Conservation (phyloP, 306 rosid genomes). For the Sindora glabra region DNA sequence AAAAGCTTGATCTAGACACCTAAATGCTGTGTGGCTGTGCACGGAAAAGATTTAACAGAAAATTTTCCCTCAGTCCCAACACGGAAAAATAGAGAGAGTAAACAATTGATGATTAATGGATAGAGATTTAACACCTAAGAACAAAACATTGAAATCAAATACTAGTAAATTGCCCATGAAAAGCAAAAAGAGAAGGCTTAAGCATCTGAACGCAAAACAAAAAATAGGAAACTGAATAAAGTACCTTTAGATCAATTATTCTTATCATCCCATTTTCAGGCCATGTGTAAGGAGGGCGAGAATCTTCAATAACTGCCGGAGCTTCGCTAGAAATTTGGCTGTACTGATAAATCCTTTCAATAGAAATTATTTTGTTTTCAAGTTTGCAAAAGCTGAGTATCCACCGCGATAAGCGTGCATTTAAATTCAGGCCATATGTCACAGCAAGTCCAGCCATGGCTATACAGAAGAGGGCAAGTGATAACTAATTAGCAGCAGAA, state of each 20-base stretch:
- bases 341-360: conserved; percentile 93
- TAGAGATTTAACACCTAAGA: not conserved
- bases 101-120: not conserved
- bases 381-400: conserved; percentile 98
- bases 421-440: conserved; percentile 82
- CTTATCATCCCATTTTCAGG: conserved; percentile 78
- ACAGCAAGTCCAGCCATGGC: conserved; percentile 99
- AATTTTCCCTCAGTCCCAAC: not conserved
- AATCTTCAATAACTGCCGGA: conserved; percentile 56
- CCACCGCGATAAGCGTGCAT: conserved; percentile 85
- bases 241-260: conserved; percentile 69
- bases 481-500: conserved; percentile 11
- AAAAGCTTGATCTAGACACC: conserved; percentile 5
- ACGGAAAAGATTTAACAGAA: not conserved
- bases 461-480: conserved; percentile 32
- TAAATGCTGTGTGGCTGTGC: conserved; percentile 1
- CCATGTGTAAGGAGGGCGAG: conserved; percentile 71
- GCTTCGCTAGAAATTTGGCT: conserved; percentile 83
- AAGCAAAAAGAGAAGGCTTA: not conserved
- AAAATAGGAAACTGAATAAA: conserved; percentile 5
- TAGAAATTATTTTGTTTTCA: conserved; percentile 91
- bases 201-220: not conserved
- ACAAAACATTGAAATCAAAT: not conserved
- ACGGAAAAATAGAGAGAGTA: not conserved
- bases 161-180: not conserved